Percentiles rank a stretch among this genome's conserved stretches.
phyloP scores from a whole-genome alignment of 768 basidiomycete genomes.

The Paxillus ammoniavirescens region DNA sequence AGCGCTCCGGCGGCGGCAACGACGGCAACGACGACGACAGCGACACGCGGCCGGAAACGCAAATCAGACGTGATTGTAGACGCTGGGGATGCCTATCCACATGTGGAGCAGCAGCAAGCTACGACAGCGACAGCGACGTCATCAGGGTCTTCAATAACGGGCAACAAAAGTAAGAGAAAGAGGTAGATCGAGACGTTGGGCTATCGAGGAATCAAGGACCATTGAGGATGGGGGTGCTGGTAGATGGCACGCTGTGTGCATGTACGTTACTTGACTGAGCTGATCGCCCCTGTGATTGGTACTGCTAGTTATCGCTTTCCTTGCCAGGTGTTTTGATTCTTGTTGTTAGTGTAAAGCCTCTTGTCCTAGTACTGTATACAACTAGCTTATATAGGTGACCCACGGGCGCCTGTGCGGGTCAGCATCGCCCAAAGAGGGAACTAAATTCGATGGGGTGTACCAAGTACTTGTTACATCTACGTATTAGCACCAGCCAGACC shows the following conservation, averaged over 20 bases:
- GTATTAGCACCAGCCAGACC: too few species aligned
- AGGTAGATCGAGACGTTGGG: constrained; percentile 12
- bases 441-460: too few species aligned
- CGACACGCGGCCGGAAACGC: constrained; percentile 33
- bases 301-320: neutral
- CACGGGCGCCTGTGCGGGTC: too few species aligned
- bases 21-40: neutral
- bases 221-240: too few species aligned
- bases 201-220: too few species aligned
- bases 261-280: neutral
- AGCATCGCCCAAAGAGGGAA: too few species aligned
- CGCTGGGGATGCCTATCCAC: neutral
- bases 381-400: too few species aligned
- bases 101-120: neutral
- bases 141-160: constrained; percentile 5
- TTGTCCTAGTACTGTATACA: neutral
- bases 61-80: constrained; percentile 37
- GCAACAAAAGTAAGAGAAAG: constrained; percentile 29
- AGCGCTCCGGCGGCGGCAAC: neutral
- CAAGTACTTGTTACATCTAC: too few species aligned
- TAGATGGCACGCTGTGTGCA: too few species aligned
- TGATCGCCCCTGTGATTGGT: neutral
- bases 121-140: neutral
- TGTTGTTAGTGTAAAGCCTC: neutral
- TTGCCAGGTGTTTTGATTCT: neutral